These are phyloP conservation scores for Botrytis byssoidea DNA, from an alignment of 2,329 filamentous ascomycete genomes.

Conservation along the genomic window DNA sequence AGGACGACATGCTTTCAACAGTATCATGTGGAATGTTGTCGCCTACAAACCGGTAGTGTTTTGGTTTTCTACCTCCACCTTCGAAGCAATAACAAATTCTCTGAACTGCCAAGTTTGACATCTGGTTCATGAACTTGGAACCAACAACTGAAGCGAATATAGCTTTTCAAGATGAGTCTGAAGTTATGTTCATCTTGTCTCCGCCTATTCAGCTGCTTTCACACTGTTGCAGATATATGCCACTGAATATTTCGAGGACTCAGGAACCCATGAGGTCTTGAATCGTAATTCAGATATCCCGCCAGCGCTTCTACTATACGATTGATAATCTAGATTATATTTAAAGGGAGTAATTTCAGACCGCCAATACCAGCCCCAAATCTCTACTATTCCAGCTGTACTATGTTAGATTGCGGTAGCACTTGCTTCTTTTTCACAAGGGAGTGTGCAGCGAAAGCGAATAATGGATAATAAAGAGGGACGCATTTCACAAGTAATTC, in stretches of 20 bases:
- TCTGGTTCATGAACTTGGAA: neutral
- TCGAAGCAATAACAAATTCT: neutral
- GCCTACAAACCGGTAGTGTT: neutral
- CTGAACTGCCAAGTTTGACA: fast-evolving
- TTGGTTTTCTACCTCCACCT: neutral
- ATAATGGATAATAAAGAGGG: neutral
- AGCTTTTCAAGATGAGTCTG: neutral
- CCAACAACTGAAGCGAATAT: neutral
- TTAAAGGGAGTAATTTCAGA: neutral
- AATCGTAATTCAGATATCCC: neutral
- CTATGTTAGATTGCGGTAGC: neutral
- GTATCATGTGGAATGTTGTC: neutral
- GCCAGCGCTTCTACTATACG: neutral
- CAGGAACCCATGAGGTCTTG: neutral
- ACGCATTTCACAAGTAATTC: too few relatives aligned
- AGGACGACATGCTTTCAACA: neutral
- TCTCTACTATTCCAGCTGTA: neutral
- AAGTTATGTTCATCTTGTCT: neutral
- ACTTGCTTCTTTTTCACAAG: neutral
- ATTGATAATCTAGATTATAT: neutral
- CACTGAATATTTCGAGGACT: neutral
- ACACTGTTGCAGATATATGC: neutral
- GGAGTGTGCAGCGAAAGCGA: neutral
- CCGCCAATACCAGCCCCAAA: neutral
- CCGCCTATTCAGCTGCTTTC: neutral